Evolutionary conservation across 179 eudicot genomes (phyloP), one percentile per base, ranked within the genome.

Genomic region (Actinidia polygama): DNA sequence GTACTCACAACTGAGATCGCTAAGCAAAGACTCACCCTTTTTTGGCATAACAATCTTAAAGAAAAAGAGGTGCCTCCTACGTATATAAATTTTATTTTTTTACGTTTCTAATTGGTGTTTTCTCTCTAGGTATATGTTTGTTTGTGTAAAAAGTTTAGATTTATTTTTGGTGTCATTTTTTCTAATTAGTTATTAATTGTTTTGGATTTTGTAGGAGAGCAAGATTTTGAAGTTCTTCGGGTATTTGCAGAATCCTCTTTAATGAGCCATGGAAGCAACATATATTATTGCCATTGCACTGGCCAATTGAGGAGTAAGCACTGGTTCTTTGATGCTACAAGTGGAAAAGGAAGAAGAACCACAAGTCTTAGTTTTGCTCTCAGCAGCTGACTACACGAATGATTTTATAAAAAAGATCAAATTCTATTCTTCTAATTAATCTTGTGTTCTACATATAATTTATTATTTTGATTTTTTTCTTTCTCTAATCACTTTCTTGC

Each of bases 251-350:
- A 95, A 95, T 84, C 98, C 98, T 76, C 87, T 95, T 23, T 95
- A 98, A 77, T 95, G 98, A 98, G 98, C 94, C 62, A 95, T 95
- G 98, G 98, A 95, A 89, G 92, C 94, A 61, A 98, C 98, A 36
- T 98, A 98, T 73, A 89, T 94, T 24, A 95, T 95, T 98, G 98
- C 98, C 54, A 95, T 95, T 75, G 98, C 98, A 49, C 94, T 94
- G 54, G 98, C 99, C 74, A 95, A 95, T 87, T 98, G 98, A 94
- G 99, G 99, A 89, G 99, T 95, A 71, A 85, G 89, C 50, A 73
- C 61, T 68, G 12, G 12, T 55, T 70, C n/a, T 55, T 69, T 66
- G 5, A 66, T 1, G 16, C 7, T n/a, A n/a, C n/a, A n/a, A n/a
- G n/a, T n/a, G n/a, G n/a, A n/a, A n/a, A n/a, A n/a, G n/a, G n/a